These are phyloP conservation scores for Aspergillus ustus DNA, from an alignment of 2,329 filamentous ascomycete genomes.

Conservation along the genomic window DNA sequence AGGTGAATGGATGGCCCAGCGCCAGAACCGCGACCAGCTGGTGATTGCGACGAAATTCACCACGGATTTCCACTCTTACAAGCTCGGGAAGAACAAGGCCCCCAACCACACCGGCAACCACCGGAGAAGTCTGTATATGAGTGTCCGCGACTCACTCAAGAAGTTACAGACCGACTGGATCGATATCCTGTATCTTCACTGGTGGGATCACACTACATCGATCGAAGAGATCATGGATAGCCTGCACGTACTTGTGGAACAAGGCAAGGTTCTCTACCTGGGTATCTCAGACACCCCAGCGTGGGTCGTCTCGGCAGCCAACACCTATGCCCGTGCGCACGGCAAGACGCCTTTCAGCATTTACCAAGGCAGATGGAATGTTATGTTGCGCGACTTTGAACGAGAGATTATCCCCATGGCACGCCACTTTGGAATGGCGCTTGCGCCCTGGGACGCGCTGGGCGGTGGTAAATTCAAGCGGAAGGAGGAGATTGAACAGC, in stretches of 20 bases:
- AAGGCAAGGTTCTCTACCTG: conserved; percentile 48
- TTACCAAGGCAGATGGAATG: conserved; percentile 48
- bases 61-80: conserved; percentile 53
- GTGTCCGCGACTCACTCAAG: conserved; percentile 48
- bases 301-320: conserved; percentile 46
- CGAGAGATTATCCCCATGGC: conserved; percentile 49
- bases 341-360: conserved; percentile 46
- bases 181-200: conserved; percentile 61
- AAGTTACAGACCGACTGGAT: conserved; percentile 59
- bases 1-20: conserved; percentile 71
- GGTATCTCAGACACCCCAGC: conserved; percentile 47
- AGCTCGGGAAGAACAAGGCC: conserved; percentile 41
- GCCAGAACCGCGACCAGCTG: conserved; percentile 55
- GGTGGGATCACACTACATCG: conserved; percentile 52
- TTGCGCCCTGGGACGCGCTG: conserved; percentile 65
- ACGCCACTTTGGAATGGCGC: conserved; percentile 48
- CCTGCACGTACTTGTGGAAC: conserved; percentile 43
- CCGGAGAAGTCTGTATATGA: conserved; percentile 47
- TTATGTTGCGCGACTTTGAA: conserved; percentile 44
- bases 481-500: too few species aligned
- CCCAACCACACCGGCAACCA: conserved; percentile 44
- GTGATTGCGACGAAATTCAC: conserved; percentile 69
- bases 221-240: conserved; percentile 44
- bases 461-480: conserved; percentile 57
- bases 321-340: conserved; percentile 43